These are phyloP conservation scores for Sistotremastrum suecicum DNA, from an alignment of 768 basidiomycete genomes.

Conservation along the genomic window DNA sequence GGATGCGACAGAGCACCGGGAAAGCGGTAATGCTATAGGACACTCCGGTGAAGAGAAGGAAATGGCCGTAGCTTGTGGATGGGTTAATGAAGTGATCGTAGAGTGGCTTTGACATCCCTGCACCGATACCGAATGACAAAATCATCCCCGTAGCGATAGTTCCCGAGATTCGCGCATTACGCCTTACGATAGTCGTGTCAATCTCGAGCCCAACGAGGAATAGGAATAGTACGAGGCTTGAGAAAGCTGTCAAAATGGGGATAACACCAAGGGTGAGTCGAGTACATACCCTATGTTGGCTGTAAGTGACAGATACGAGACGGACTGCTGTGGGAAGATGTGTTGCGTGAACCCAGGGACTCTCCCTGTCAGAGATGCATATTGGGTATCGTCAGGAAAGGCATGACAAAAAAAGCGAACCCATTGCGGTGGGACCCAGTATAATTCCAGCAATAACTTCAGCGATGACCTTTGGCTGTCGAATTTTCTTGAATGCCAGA, in stretches of 20 bases:
- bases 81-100: constrained; percentile 53
- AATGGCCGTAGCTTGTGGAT: constrained; percentile 58
- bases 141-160: constrained; percentile 52
- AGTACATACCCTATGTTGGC: constrained; percentile 19
- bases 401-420: constrained; percentile 1
- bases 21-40: constrained; percentile 74
- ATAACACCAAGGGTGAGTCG: constrained; percentile 19
- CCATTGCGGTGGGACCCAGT: constrained; percentile 35
- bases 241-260: constrained; percentile 58
- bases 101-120: constrained; percentile 56
- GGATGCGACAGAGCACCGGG: constrained; percentile 72
- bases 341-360: constrained; percentile 54
- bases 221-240: constrained; percentile 65
- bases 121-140: constrained; percentile 71
- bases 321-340: constrained; percentile 39
- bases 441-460: constrained; percentile 87
- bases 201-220: constrained; percentile 82
- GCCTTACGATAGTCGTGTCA: constrained; percentile 53
- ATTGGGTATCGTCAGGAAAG: not conserved
- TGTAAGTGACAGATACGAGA: constrained; percentile 20
- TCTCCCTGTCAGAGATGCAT: constrained; percentile 56
- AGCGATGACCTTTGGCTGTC: constrained; percentile 86
- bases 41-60: constrained; percentile 75
- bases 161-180: constrained; percentile 43
- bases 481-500: constrained; percentile 47